phyloP scores from a whole-genome alignment of 1,139 yeast species.

The Keqinozyma sinolaborantium region DNA sequence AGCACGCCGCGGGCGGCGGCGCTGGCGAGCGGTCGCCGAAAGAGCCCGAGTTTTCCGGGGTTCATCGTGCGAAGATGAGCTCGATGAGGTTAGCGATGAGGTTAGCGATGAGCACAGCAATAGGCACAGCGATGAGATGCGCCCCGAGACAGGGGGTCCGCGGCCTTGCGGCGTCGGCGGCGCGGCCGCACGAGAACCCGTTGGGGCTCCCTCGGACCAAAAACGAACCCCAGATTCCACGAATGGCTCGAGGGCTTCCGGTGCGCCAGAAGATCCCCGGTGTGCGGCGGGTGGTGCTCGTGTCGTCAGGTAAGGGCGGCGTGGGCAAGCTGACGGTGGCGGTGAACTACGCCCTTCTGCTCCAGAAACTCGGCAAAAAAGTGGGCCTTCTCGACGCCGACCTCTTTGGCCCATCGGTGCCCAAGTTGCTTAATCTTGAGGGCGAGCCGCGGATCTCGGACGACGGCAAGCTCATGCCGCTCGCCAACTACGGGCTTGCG shows the following conservation, averaged over 20 bases:
- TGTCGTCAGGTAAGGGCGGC: conserved; percentile 81
- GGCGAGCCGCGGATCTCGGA: conserved; percentile 65
- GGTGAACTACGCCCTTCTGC: conserved; percentile 64
- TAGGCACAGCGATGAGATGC: too few species aligned
- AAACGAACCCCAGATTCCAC: conserved; percentile 22
- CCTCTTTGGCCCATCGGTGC: conserved; percentile 81
- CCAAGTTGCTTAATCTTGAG: conserved; percentile 58
- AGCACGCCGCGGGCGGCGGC: neutral
- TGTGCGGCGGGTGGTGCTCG: conserved; percentile 60
- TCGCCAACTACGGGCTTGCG: conserved; percentile 73
- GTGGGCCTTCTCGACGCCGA: conserved; percentile 80
- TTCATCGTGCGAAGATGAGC: too few species aligned
- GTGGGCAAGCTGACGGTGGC: conserved; percentile 61
- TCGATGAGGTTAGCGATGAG: too few species aligned
- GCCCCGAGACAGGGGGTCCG: too few species aligned
- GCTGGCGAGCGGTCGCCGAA: too few species aligned
- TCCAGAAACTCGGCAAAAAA: conserved; percentile 50
- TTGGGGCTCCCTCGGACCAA: conserved; percentile 50
- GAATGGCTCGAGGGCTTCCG: conserved; percentile 50
- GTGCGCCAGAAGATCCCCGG: conserved; percentile 54
- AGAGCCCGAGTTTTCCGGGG: too few species aligned
- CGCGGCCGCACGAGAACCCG: conserved; percentile 26
- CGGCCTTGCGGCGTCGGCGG: neutral
- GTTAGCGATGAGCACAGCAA: too few species aligned
- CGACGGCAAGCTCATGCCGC: conserved; percentile 59